A percentile compares a stretch with the other conserved stretches of the same genome.
Conservation (phyloP, 2,329 filamentous ascomycete genomes). For the Alternaria angustiovoidea region DNA sequence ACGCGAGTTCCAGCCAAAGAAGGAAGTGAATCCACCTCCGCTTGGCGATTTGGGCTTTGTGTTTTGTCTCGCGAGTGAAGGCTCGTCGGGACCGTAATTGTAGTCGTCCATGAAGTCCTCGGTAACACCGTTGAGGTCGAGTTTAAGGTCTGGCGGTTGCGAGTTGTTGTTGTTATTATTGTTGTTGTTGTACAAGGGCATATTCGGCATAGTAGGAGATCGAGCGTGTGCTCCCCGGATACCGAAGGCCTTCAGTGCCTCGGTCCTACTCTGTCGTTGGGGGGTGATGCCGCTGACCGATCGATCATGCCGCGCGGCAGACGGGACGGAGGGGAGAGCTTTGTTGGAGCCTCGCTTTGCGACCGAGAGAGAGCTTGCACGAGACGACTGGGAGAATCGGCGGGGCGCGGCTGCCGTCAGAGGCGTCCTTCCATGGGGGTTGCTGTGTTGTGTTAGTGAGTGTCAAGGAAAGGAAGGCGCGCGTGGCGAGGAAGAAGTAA, state of each 20-base stretch:
- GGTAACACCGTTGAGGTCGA: constrained; percentile 48
- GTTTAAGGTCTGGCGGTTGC: constrained; percentile 41
- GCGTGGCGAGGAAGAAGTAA: background rate
- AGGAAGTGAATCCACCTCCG: constrained; percentile 66
- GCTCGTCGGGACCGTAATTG: constrained; percentile 38
- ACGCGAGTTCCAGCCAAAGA: constrained; percentile 71
- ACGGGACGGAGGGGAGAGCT: constrained; percentile 5
- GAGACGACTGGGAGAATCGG: constrained; percentile 31
- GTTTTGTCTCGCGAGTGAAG: constrained; percentile 31
- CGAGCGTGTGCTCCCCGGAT: constrained; percentile 37
- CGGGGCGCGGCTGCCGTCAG: constrained; percentile 33
- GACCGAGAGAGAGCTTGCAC: constrained; percentile 32
- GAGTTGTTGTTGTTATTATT: constrained; percentile 25
- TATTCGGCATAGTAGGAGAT: constrained; percentile 51
- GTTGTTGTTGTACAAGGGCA: constrained; percentile 38
- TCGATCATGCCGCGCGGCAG: constrained; percentile 47
- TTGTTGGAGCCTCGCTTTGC: constrained; percentile 15
- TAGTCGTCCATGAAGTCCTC: constrained; percentile 50
- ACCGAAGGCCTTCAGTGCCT: constrained; percentile 33
- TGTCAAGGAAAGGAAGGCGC: constrained; percentile 2
- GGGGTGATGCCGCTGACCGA: constrained; percentile 46
- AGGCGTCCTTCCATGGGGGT: constrained; percentile 48
- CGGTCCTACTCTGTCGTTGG: constrained; percentile 36
- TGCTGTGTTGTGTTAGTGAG: constrained; percentile 34
- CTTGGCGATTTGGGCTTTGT: constrained; percentile 54